phyloP scores from a whole-genome alignment of 83 land plant genomes.

The Picea abies region DNA sequence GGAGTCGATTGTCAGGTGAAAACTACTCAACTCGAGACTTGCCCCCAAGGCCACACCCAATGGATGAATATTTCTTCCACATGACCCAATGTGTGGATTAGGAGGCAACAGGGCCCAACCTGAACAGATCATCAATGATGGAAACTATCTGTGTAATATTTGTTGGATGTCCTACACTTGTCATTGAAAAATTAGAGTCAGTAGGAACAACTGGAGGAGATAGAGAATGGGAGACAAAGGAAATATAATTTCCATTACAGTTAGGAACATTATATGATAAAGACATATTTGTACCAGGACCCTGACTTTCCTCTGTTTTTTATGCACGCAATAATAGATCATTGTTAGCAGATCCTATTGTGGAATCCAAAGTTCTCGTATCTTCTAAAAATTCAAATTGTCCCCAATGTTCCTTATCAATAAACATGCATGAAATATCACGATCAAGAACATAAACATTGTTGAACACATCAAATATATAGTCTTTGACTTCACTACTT shows the following conservation, averaged over 20 bases:
- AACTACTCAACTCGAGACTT: too few species aligned
- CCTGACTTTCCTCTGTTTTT: conserved; percentile 59
- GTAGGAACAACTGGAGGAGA: conserved; percentile 31
- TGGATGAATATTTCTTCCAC: too few species aligned
- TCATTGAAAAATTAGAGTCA: conserved; percentile 16
- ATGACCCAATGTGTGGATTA: too few species aligned
- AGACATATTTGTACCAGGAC: conserved; percentile 48
- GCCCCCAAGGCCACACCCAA: too few species aligned
- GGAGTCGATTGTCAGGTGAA: too few species aligned
- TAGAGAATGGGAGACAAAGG: conserved; percentile 24
- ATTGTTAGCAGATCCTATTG: conserved; percentile 36
- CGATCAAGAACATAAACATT: conserved; percentile 88
- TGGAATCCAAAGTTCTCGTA: conserved; percentile 48
- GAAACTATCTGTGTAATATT: conserved; percentile 21
- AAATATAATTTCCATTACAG: conserved; percentile 23
- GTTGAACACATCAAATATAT: conserved; percentile 71
- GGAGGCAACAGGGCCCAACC: conserved; percentile 37
- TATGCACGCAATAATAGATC: conserved; percentile 78
- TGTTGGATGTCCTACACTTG: conserved; percentile 19
- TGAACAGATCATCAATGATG: conserved; percentile 89
- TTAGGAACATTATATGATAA: conserved; percentile 72
- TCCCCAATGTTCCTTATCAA: conserved; percentile 92
- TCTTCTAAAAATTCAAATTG: conserved; percentile 90
- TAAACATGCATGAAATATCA: conserved; percentile 96
- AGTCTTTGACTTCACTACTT: conserved; percentile 94